phyloP scores from a whole-genome alignment of 306 rosid genomes.

The Sesbania bispinosa region DNA sequence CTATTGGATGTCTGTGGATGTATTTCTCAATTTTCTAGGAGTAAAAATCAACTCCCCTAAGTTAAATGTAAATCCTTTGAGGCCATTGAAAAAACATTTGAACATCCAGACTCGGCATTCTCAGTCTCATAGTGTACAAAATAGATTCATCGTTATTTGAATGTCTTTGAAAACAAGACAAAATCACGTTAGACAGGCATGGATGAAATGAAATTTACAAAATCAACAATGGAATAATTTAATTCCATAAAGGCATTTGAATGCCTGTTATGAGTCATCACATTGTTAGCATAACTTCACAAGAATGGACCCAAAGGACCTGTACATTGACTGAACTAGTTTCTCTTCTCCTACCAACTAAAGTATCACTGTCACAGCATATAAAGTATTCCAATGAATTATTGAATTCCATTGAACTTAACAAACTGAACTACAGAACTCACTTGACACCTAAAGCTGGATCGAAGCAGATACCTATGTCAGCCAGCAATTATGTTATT shows the following conservation, averaged over 20 bases:
- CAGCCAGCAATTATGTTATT: conserved; percentile 33
- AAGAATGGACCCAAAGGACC: conserved; percentile 40
- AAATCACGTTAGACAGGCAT: background rate
- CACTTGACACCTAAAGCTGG: conserved; percentile 37
- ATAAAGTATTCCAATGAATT: conserved; percentile 27
- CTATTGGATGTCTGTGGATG: no score
- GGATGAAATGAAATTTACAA: conserved; percentile 20
- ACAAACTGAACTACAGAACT: conserved; percentile 37
- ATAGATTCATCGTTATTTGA: background rate
- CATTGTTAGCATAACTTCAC: no score
- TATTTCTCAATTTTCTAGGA: no score
- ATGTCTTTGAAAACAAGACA: background rate
- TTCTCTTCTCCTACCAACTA: conserved; percentile 31
- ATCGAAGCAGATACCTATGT: conserved; percentile 22
- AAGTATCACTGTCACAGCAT: conserved; percentile 6
- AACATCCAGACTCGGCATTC: background rate
- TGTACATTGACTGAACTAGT: conserved; percentile 38
- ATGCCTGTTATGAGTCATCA: conserved; percentile 28
- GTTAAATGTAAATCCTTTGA: no score
- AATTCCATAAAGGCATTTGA: conserved; percentile 11
- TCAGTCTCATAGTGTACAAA: background rate
- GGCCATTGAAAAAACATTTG: background rate
- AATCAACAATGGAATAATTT: conserved; percentile 17
- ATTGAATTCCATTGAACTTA: conserved; percentile 45
- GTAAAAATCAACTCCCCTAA: no score